Conservation (phyloP, 2,329 filamentous ascomycete species). For the Furcasterigmium sp. region DNA sequence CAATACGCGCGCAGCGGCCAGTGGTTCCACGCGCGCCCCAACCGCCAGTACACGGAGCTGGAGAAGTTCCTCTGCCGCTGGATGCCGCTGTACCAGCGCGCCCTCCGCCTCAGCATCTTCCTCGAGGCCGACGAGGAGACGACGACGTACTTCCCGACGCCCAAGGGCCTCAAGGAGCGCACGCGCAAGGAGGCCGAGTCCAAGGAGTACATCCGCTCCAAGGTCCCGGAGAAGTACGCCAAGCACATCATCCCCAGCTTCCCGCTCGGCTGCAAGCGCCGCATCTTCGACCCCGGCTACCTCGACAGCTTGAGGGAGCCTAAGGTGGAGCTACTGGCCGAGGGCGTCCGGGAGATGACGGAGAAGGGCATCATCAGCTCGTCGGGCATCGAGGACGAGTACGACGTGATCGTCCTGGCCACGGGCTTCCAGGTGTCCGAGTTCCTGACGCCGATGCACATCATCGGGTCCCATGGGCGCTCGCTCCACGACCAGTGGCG, state of each 20-base stretch:
- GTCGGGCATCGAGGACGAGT: slow-evolving; percentile 13
- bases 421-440: slow-evolving; percentile 19
- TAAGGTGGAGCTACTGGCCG: slow-evolving; percentile 22
- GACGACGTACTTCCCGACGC: slow-evolving; percentile 8
- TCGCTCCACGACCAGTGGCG: slow-evolving; percentile 20
- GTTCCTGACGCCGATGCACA: slow-evolving; percentile 20
- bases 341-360: slow-evolving; percentile 17
- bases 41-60: slow-evolving; percentile 2
- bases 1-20: slow-evolving; percentile 20
- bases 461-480: slow-evolving; percentile 16
- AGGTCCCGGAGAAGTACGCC: slow-evolving; percentile 20
- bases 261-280: slow-evolving; percentile 27
- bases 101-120: slow-evolving; percentile 12
- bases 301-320: slow-evolving; percentile 18
- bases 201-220: slow-evolving; percentile 18
- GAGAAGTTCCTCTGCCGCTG: slow-evolving; percentile 17
- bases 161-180: slow-evolving; percentile 5
- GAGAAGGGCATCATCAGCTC: slow-evolving; percentile 18
- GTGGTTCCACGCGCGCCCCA: slow-evolving; percentile 18
- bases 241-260: slow-evolving; percentile 23
- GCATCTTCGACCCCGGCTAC: slow-evolving; percentile 27
- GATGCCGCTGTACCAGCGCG: slow-evolving; percentile 15
- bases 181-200: slow-evolving; percentile 8
- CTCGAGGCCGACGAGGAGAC: slow-evolving; percentile 16
- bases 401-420: slow-evolving; percentile 19